Conservation (phyloP, 2,329 filamentous ascomycete genomes). For the Harringtonia aguacate region DNA sequence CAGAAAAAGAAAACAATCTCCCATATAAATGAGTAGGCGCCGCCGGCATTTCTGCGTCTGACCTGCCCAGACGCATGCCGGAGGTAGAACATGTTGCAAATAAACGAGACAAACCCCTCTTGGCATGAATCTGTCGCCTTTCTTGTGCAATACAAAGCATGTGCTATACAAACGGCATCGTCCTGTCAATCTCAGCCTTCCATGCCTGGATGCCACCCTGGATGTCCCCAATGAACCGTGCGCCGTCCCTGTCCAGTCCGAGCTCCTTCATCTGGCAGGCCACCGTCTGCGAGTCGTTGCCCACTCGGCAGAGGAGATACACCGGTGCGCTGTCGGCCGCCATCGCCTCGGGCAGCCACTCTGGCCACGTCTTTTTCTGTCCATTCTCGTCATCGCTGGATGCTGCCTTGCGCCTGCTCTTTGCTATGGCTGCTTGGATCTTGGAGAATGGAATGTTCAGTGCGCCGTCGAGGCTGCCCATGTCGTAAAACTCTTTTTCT, state of each 20-base stretch:
- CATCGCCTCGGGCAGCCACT: constrained; percentile 27
- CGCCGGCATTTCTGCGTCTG: too few relatives aligned
- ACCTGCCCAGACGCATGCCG: too few relatives aligned
- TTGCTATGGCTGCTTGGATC: constrained; percentile 9
- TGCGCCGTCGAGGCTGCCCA: constrained; percentile 65
- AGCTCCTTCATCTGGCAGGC: constrained; percentile 54
- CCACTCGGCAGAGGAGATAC: constrained; percentile 62
- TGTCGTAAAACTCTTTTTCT: constrained; percentile 73
- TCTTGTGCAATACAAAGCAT: not conserved
- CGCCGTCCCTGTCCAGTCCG: constrained; percentile 38
- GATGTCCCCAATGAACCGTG: constrained; percentile 58
- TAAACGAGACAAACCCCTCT: constrained; percentile 1
- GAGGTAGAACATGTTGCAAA: too few relatives aligned
- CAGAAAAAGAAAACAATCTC: too few relatives aligned
- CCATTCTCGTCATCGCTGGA: not conserved
- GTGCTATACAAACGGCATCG: constrained; percentile 38
- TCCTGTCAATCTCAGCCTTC: constrained; percentile 55
- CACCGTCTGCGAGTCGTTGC: constrained; percentile 69
- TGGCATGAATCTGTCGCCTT: not conserved
- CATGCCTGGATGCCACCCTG: constrained; percentile 62
- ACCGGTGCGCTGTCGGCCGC: constrained; percentile 38
- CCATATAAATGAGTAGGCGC: too few relatives aligned
- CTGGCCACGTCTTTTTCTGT: constrained; percentile 12
- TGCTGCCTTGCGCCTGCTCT: not conserved
- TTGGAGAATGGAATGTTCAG: constrained; percentile 63